phyloP scores from a whole-genome alignment of 164 flowering plant genomes.

The Santalum album region DNA sequence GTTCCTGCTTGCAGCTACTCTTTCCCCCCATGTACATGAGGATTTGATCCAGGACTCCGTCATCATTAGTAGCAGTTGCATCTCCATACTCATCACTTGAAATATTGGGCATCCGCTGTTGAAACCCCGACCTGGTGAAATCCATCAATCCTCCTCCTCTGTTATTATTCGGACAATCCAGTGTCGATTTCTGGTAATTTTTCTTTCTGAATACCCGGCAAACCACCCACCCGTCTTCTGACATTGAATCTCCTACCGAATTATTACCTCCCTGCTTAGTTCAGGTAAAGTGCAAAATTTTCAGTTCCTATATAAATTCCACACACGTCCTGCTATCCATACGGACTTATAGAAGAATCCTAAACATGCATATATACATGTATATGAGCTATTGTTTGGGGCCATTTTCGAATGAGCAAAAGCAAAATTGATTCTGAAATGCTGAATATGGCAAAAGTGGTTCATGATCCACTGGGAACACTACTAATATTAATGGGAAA shows the following conservation, averaged over 20 bases:
- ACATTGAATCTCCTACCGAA: slow-evolving; percentile 23
- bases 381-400: too few species aligned
- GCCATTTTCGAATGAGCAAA: too few species aligned
- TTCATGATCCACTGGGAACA: too few species aligned
- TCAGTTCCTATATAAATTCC: too few species aligned
- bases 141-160: slow-evolving; percentile 8
- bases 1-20: slow-evolving; percentile 51
- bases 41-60: slow-evolving; percentile 61
- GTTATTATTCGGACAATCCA: slow-evolving; percentile 26
- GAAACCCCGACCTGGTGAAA: slow-evolving; percentile 16
- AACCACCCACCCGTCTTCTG: slow-evolving; percentile 89
- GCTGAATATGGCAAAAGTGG: too few species aligned
- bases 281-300: too few species aligned
- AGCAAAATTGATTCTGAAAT: too few species aligned
- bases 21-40: slow-evolving; percentile 67
- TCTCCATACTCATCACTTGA: slow-evolving; percentile 9
- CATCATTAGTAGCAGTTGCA: too few species aligned
- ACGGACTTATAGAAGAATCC: too few species aligned
- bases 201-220: slow-evolving; percentile 85
- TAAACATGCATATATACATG: too few species aligned
- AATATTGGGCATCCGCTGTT: slow-evolving; percentile 11
- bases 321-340: too few species aligned
- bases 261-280: background rate
- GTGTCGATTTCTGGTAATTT: slow-evolving; percentile 49
- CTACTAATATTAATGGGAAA: too few species aligned